Conservation (phyloP, 805 yeast species). For the Sugiyamaella marilandica region DNA sequence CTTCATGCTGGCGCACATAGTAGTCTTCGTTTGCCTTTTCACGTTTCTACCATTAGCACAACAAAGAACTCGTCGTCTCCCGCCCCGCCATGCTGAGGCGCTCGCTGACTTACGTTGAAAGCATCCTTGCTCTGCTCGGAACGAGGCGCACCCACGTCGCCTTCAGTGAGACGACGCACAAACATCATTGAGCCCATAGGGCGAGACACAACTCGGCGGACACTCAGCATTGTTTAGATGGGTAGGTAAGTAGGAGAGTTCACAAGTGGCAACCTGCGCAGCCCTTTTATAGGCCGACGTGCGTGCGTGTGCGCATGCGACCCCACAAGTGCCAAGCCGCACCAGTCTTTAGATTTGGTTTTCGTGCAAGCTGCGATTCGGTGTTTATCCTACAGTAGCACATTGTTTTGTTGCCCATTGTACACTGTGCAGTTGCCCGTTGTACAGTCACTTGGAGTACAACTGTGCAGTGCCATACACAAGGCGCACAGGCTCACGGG, state of each 20-base stretch:
- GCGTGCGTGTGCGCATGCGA: background rate
- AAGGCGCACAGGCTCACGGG: no score
- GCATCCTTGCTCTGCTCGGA: constrained; percentile 51
- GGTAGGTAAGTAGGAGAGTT: background rate
- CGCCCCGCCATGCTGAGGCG: background rate
- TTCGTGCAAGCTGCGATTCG: no score
- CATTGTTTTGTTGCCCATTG: no score
- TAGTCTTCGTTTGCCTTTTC: constrained; percentile 89
- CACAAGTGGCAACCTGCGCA: constrained; percentile 6
- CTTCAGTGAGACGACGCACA: constrained; percentile 46
- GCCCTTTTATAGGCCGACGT: background rate
- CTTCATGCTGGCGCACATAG: constrained; percentile 84
- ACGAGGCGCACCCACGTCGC: constrained; percentile 59
- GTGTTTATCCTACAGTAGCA: no score
- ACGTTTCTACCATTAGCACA: constrained; percentile 51
- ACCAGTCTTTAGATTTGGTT: no score
- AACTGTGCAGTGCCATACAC: no score
- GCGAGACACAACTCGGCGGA: background rate
- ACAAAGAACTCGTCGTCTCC: no score
- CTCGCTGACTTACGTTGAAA: constrained; percentile 49
- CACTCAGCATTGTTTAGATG: constrained; percentile 7
- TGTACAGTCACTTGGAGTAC: no score
- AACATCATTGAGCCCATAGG: constrained; percentile 1
- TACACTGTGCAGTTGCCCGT: no score
- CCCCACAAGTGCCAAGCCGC: background rate